These are phyloP conservation scores for Basidioascus undulatus DNA, from an alignment of 768 basidiomycete species.

Conservation along the genomic window DNA sequence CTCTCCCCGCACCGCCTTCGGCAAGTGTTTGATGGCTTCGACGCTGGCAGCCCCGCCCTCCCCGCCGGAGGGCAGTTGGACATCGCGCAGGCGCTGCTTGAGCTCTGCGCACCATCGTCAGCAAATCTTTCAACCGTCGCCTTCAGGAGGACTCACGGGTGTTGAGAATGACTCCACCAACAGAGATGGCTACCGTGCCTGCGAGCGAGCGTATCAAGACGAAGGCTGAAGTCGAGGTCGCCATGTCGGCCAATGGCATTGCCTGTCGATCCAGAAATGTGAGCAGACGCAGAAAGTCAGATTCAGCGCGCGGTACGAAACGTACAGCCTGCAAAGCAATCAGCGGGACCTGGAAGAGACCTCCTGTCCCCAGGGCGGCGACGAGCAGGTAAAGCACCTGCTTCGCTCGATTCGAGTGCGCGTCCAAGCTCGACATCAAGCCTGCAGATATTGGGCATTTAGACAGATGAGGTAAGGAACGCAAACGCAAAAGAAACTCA, in stretches of 20 bases:
- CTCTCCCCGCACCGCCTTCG: neutral
- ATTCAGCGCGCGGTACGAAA: too few relatives aligned
- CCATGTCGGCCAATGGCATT: neutral
- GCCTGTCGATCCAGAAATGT: too few relatives aligned
- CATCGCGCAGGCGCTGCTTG: neutral
- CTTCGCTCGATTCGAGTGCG: conserved; percentile 5
- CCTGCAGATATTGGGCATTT: conserved; percentile 5
- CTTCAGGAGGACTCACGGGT: neutral
- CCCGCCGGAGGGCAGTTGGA: too few relatives aligned
- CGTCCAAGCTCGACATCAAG: conserved; percentile 11
- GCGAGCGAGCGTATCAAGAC: neutral
- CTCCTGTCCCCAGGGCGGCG: conserved; percentile 6
- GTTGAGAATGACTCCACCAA: neutral
- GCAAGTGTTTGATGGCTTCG: too few relatives aligned
- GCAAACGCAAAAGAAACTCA: too few relatives aligned
- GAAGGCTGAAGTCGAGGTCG: neutral
- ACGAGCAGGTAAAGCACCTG: conserved; percentile 9
- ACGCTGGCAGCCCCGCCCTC: too few relatives aligned
- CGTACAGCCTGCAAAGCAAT: neutral
- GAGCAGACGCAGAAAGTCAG: too few relatives aligned
- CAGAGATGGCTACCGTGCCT: neutral
- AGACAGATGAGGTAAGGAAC: too few relatives aligned
- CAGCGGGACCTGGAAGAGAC: conserved; percentile 9
- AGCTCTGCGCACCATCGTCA: neutral
- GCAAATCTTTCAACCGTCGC: neutral